These are phyloP conservation scores for Ambrosia artemisiifolia DNA, from an alignment of 129 eudicot genomes.

Conservation along the genomic window DNA sequence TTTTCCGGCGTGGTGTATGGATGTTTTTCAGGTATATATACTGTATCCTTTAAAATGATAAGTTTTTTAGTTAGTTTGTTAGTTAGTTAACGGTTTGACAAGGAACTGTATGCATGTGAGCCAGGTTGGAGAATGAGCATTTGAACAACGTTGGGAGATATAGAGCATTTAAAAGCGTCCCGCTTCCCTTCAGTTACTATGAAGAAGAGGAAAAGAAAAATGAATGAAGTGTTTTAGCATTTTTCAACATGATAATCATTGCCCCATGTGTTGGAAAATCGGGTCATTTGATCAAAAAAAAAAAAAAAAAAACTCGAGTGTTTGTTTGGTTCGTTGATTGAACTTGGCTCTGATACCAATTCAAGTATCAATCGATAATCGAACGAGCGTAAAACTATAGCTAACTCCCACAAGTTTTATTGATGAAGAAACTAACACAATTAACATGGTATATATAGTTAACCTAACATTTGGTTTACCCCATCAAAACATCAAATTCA, in stretches of 20 bases:
- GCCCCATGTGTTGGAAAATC: background rate
- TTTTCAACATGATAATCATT: background rate
- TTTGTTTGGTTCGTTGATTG: too few relatives aligned
- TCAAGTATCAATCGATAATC: too few relatives aligned
- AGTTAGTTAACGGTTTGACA: background rate
- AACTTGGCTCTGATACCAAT: too few relatives aligned
- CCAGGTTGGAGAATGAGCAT: slow-evolving; percentile 88
- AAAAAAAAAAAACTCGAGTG: too few relatives aligned
- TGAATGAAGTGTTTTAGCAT: slow-evolving; percentile 12
- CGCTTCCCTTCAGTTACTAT: slow-evolving; percentile 70
- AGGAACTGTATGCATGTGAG: slow-evolving; percentile 2
- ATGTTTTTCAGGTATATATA: slow-evolving; percentile 74
- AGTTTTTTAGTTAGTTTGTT: background rate
- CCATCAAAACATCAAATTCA: too few relatives aligned
- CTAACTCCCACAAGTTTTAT: too few relatives aligned
- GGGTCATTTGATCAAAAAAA: too few relatives aligned
- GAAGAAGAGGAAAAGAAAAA: slow-evolving; percentile 49
- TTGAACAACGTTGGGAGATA: slow-evolving; percentile 76
- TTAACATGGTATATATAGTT: too few relatives aligned
- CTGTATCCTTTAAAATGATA: background rate
- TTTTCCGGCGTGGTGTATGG: slow-evolving; percentile 85
- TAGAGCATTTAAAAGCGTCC: slow-evolving; percentile 81
- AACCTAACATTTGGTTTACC: too few relatives aligned
- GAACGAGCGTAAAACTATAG: too few relatives aligned
- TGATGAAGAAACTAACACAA: too few relatives aligned